Percentiles rank a stretch among this genome's conserved stretches.
Conservation (phyloP, 2,329 filamentous ascomycete species). For the Cladophialophora chaetospira region DNA sequence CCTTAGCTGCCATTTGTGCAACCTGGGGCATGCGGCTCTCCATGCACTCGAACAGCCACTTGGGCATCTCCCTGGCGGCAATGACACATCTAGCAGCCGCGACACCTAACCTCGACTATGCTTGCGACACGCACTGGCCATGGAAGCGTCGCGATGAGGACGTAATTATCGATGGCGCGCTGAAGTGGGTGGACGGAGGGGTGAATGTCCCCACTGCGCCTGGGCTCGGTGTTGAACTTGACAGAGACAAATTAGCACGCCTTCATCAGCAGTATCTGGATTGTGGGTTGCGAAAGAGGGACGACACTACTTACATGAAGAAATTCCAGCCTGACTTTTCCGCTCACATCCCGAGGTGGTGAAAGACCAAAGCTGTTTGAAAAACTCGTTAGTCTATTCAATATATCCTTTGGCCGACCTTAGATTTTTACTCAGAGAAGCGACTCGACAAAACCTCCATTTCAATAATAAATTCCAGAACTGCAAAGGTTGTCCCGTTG, state of each 20-base stretch:
- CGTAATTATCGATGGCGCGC: constrained; percentile 42
- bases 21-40: constrained; percentile 47
- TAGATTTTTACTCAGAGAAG: too few species aligned
- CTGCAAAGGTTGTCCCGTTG: too few species aligned
- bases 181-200: constrained; percentile 44
- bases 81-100: constrained; percentile 49
- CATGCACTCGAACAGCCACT: constrained; percentile 50
- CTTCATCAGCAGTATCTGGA: constrained; percentile 44
- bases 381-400: too few species aligned
- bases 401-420: too few species aligned
- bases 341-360: constrained; percentile 16
- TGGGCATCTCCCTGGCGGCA: constrained; percentile 47
- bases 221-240: constrained; percentile 44
- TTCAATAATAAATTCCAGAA: too few species aligned
- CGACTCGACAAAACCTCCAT: too few species aligned
- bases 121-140: constrained; percentile 50
- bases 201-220: constrained; percentile 41
- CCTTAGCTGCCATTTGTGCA: constrained; percentile 38
- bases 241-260: constrained; percentile 40
- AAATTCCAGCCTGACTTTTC: constrained; percentile 21
- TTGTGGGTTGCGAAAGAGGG: constrained; percentile 35
- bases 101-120: constrained; percentile 47
- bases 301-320: constrained; percentile 19
- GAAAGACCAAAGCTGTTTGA: not conserved
- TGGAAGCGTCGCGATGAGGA: constrained; percentile 50